Percentiles rank a stretch among this genome's conserved stretches.
These are phyloP conservation scores for Moringa oleifera DNA, from an alignment of 345 rosid species.

Conservation along the genomic window DNA sequence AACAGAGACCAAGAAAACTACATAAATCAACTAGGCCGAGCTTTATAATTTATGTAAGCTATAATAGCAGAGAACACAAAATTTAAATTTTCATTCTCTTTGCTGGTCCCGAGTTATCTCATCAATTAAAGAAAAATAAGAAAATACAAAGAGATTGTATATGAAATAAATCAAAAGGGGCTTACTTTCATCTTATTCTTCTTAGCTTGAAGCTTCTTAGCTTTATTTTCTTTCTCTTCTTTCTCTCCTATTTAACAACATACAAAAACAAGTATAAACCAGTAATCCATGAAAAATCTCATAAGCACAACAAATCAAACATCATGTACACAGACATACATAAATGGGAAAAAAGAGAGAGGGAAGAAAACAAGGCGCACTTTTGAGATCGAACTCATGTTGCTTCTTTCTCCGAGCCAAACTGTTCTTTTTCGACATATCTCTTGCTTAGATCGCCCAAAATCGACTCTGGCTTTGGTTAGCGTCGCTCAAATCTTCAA, in stretches of 20 bases:
- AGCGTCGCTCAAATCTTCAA: neutral
- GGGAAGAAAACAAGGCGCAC: slow-evolving; percentile 23
- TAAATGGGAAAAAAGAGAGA: slow-evolving; percentile 1
- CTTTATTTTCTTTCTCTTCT: slow-evolving; percentile 56
- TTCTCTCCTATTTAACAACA: slow-evolving; percentile 58
- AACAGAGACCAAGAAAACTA: neutral
- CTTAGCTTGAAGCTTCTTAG: slow-evolving; percentile 71
- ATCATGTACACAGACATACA: neutral
- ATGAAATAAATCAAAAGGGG: slow-evolving; percentile 2
- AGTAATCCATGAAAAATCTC: neutral
- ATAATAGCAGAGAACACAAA: slow-evolving; percentile 9
- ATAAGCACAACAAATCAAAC: neutral
- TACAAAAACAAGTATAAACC: neutral
- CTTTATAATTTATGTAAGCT: neutral
- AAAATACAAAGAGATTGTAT: no score
- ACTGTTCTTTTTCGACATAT: slow-evolving; percentile 96
- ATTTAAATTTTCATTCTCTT: neutral
- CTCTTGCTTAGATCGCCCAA: neutral
- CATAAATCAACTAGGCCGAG: neutral
- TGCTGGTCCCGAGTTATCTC: neutral
- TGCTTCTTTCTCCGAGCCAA: slow-evolving; percentile 74
- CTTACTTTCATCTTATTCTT: slow-evolving; percentile 92
- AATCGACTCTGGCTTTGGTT: neutral
- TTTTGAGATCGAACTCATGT: slow-evolving; percentile 77
- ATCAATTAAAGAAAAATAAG: neutral